Conservation (phyloP, 2,329 filamentous ascomycete species). For the Stagonosporopsis rhizophila region DNA sequence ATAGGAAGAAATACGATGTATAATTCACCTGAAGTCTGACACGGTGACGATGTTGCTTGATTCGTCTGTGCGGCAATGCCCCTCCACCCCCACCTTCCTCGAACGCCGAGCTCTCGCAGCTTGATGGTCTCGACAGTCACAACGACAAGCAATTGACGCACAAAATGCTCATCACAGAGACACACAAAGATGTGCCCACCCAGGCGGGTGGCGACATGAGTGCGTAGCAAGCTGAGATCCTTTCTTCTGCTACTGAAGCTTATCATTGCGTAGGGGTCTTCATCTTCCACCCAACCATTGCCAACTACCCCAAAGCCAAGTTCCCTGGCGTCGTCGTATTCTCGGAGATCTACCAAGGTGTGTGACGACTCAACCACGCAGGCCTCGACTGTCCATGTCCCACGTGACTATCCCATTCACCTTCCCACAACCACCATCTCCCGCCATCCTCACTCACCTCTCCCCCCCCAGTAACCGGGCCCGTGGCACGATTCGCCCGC, state of each 20-base stretch:
- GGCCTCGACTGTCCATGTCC: neutral
- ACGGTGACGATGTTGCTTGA: neutral
- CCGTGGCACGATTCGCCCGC: slow-evolving; percentile 85
- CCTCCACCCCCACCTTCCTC: slow-evolving; percentile 19
- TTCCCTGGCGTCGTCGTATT: slow-evolving; percentile 91
- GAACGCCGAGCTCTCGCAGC: slow-evolving; percentile 6
- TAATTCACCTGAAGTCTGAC: neutral
- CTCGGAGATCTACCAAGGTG: slow-evolving; percentile 95
- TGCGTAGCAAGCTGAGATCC: slow-evolving; percentile 38
- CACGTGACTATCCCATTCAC: neutral
- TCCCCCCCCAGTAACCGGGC: slow-evolving; percentile 72
- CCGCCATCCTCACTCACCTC: neutral
- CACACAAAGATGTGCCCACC: slow-evolving; percentile 65
- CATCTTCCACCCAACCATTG: slow-evolving; percentile 83
- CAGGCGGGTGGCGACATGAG: slow-evolving; percentile 67
- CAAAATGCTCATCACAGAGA: slow-evolving; percentile 66
- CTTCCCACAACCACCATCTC: neutral
- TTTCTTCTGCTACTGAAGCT: neutral
- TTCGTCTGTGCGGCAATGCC: slow-evolving; percentile 7
- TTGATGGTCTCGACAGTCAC: neutral
- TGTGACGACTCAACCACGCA: neutral
- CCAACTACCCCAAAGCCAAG: slow-evolving; percentile 85
- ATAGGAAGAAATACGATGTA: slow-evolving; percentile 11
- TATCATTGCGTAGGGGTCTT: slow-evolving; percentile 72
- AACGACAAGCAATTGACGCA: neutral